phyloP scores from a whole-genome alignment of 805 yeast species.

The Starmerella bombi region DNA sequence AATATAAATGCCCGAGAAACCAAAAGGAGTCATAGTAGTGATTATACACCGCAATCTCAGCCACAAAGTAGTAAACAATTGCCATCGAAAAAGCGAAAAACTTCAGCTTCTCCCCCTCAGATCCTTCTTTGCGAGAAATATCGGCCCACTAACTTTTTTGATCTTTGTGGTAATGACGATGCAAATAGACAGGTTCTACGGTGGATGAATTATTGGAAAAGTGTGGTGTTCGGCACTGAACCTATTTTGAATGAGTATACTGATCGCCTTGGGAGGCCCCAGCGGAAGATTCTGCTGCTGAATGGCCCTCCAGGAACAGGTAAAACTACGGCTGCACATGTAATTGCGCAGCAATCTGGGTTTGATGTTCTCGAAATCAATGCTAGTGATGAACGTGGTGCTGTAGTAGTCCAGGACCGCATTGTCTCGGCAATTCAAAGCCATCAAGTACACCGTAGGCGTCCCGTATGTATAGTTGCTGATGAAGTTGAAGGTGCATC shows the following conservation, averaged over 20 bases:
- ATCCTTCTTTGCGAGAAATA: slow-evolving; percentile 49
- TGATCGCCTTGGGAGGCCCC: slow-evolving; percentile 38
- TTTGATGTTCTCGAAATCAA: slow-evolving; percentile 72
- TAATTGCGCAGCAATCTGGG: slow-evolving; percentile 69
- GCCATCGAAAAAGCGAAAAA: slow-evolving; percentile 1
- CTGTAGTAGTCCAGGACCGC: slow-evolving; percentile 25
- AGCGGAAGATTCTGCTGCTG: slow-evolving; percentile 50
- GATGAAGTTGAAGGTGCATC: slow-evolving; percentile 83
- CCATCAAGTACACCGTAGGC: slow-evolving; percentile 33
- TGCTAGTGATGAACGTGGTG: slow-evolving; percentile 68
- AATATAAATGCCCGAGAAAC: not conserved
- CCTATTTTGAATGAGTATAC: slow-evolving; percentile 20
- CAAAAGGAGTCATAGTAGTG: not conserved
- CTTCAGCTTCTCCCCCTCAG: not conserved
- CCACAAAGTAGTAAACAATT: not conserved
- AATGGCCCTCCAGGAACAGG: slow-evolving; percentile 95
- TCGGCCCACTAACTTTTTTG: slow-evolving; percentile 50
- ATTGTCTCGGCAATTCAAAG: slow-evolving; percentile 47
- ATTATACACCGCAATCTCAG: no score
- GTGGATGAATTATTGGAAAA: slow-evolving; percentile 56
- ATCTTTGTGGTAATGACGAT: slow-evolving; percentile 55
- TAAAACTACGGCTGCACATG: slow-evolving; percentile 77
- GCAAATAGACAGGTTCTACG: slow-evolving; percentile 44
- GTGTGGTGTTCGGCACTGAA: slow-evolving; percentile 12
- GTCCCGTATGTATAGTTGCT: slow-evolving; percentile 68